Percentiles rank a stretch among this genome's conserved stretches.
Evolutionary conservation across 2,329 filamentous ascomycete genomes (phyloP).

Genomic region (Tetracladium maxilliforme): DNA sequence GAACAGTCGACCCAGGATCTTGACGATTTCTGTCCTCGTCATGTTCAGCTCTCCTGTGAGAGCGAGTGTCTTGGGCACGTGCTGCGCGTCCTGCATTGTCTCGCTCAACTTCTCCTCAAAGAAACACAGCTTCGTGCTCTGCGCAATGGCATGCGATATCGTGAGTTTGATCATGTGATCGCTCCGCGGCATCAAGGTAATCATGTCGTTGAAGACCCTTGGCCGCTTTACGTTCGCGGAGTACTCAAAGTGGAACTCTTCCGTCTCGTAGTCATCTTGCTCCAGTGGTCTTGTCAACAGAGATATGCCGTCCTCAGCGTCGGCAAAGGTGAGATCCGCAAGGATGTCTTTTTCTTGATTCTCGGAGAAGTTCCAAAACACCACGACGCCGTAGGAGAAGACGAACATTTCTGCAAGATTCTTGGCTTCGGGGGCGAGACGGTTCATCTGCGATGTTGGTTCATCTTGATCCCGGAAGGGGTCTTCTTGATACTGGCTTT

Average conservation of each 20-base stretch:
- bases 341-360: slow-evolving; percentile 92
- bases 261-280: slow-evolving; percentile 88
- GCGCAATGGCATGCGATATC: slow-evolving; percentile 93
- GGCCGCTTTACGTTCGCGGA: slow-evolving; percentile 73
- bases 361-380: slow-evolving; percentile 98
- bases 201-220: slow-evolving; percentile 98
- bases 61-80: slow-evolving; percentile 79
- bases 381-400: slow-evolving; percentile 91
- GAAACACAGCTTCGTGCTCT: slow-evolving; percentile 90
- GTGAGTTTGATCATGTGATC: slow-evolving; percentile 99
- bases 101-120: slow-evolving; percentile 94
- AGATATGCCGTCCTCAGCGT: slow-evolving; percentile 46
- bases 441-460: slow-evolving; percentile 34
- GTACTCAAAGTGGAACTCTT: slow-evolving; percentile 98
- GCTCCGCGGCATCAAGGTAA: slow-evolving; percentile 81
- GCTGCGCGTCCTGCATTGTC: slow-evolving; percentile 85
- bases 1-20: slow-evolving; percentile 79
- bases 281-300: slow-evolving; percentile 68
- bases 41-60: slow-evolving; percentile 83
- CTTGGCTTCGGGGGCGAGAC: slow-evolving; percentile 56
- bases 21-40: slow-evolving; percentile 82
- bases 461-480: slow-evolving; percentile 18
- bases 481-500: slow-evolving; percentile 17
- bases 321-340: slow-evolving; percentile 83
- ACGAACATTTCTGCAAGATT: slow-evolving; percentile 92